Percentiles rank a stretch among this genome's conserved stretches.
These are phyloP conservation scores for Fomes fomentarius DNA, from an alignment of 1,284 basidiomycete species.

Conservation along the genomic window DNA sequence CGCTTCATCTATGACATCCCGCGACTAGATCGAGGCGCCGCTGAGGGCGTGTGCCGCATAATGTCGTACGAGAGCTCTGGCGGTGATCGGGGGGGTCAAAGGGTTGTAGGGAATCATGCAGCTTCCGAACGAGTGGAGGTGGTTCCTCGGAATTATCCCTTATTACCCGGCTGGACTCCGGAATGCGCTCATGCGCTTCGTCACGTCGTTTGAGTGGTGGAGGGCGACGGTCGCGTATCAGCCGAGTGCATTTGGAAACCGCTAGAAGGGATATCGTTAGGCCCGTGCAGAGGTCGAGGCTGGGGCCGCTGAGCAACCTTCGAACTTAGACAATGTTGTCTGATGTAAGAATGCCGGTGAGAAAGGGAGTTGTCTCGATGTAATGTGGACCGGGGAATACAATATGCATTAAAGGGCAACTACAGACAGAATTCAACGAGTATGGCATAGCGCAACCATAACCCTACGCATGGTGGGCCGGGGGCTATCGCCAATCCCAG, in stretches of 20 bases:
- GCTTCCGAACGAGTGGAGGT: conserved; percentile 19
- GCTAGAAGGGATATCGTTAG: too few relatives aligned
- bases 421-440: too few relatives aligned
- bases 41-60: conserved; percentile 24
- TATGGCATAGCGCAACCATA: too few relatives aligned
- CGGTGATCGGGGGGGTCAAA: conserved; percentile 27
- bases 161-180: conserved; percentile 27
- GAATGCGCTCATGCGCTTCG: conserved; percentile 24
- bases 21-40: conserved; percentile 13
- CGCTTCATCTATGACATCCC: neutral
- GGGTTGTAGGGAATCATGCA: conserved; percentile 8
- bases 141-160: conserved; percentile 27
- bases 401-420: too few relatives aligned
- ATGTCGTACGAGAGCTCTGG: conserved; percentile 24
- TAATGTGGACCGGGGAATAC: too few relatives aligned
- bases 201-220: conserved; percentile 24
- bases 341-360: too few relatives aligned
- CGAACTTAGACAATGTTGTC: too few relatives aligned
- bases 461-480: too few relatives aligned
- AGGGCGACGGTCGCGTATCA: conserved; percentile 25
- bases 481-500: too few relatives aligned
- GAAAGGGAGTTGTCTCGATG: too few relatives aligned
- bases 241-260: conserved; percentile 31
- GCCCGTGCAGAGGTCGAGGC: too few relatives aligned
- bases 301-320: too few relatives aligned